A percentile compares a stretch with the other conserved stretches of the same genome.
phyloP scores from a whole-genome alignment of 495 filamentous ascomycete species.

The Baudoinia panamericana region DNA sequence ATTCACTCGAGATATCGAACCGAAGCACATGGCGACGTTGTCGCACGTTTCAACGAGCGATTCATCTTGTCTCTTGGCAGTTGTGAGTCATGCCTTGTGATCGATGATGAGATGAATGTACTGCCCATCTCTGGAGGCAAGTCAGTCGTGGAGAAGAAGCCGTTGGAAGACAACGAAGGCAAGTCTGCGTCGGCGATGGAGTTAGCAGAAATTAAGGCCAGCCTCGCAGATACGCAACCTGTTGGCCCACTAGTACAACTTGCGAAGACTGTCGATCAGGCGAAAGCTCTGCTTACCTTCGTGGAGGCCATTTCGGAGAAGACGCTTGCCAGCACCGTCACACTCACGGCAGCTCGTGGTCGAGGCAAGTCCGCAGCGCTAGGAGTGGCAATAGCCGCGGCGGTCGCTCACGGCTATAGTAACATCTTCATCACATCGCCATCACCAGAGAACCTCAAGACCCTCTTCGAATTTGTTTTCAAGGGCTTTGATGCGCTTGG shows the following conservation, averaged over 20 bases:
- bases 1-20: slow-evolving; percentile 93
- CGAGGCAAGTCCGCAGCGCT: slow-evolving; percentile 94
- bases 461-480: slow-evolving; percentile 95
- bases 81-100: slow-evolving; percentile 87
- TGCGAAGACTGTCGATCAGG: slow-evolving; percentile 85
- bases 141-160: slow-evolving; percentile 57
- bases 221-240: slow-evolving; percentile 68
- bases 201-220: slow-evolving; percentile 76
- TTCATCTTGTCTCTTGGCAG: slow-evolving; percentile 91
- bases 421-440: slow-evolving; percentile 99
- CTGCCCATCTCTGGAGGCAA: slow-evolving; percentile 94
- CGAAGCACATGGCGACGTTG: slow-evolving; percentile 90
- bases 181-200: slow-evolving; percentile 58
- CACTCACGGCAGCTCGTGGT: slow-evolving; percentile 85
- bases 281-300: slow-evolving; percentile 86
- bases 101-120: slow-evolving; percentile 97
- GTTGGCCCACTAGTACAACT: slow-evolving; percentile 72
- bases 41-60: slow-evolving; percentile 92
- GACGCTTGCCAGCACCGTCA: slow-evolving; percentile 82
- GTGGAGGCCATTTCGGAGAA: slow-evolving; percentile 95
- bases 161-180: slow-evolving; percentile 49
- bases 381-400: slow-evolving; percentile 86
- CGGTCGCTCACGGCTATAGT: slow-evolving; percentile 89
- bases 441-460: slow-evolving; percentile 96
- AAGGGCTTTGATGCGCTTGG: slow-evolving; percentile 91